Percentiles rank a stretch among this genome's conserved stretches.
These are phyloP conservation scores for Phytophthora ramorum DNA, from an alignment of 352 stramenopile species.

Conservation along the genomic window DNA sequence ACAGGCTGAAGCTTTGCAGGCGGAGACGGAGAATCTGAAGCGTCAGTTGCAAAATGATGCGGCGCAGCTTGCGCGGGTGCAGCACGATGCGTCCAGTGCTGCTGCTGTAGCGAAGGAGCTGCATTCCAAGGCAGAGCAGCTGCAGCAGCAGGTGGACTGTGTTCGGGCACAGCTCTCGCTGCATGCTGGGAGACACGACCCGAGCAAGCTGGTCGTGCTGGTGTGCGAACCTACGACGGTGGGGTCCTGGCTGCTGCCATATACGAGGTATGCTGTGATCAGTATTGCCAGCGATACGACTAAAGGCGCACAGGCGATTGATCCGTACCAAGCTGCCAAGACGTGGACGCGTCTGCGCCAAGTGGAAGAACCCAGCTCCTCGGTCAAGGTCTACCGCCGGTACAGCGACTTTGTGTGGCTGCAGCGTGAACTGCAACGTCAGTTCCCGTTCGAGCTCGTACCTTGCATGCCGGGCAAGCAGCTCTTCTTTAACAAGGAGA, in stretches of 20 bases:
- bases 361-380: constrained; percentile 72
- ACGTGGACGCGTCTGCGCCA: constrained; percentile 82
- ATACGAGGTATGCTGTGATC: constrained; percentile 86
- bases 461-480: constrained; percentile 80
- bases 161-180: constrained; percentile 81
- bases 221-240: constrained; percentile 84
- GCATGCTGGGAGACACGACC: constrained; percentile 77
- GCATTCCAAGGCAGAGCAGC: constrained; percentile 66
- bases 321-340: constrained; percentile 75
- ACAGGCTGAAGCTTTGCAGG: constrained; percentile 74
- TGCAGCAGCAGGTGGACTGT: constrained; percentile 81
- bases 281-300: constrained; percentile 71
- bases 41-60: constrained; percentile 76
- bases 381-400: constrained; percentile 84
- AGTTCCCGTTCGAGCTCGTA: constrained; percentile 82
- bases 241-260: constrained; percentile 83
- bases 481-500: constrained; percentile 86
- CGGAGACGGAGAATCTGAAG: constrained; percentile 80
- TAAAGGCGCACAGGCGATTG: constrained; percentile 46
- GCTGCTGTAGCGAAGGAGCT: constrained; percentile 74
- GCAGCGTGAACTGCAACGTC: constrained; percentile 63
- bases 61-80: constrained; percentile 70
- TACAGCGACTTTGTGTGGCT: constrained; percentile 91
- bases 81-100: constrained; percentile 72
- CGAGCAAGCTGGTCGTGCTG: constrained; percentile 81